A percentile compares a stretch with the other conserved stretches of the same genome.
Evolutionary conservation across 2,329 filamentous ascomycete genomes (phyloP).

Genomic region (Bimuria novae-zelandiae): DNA sequence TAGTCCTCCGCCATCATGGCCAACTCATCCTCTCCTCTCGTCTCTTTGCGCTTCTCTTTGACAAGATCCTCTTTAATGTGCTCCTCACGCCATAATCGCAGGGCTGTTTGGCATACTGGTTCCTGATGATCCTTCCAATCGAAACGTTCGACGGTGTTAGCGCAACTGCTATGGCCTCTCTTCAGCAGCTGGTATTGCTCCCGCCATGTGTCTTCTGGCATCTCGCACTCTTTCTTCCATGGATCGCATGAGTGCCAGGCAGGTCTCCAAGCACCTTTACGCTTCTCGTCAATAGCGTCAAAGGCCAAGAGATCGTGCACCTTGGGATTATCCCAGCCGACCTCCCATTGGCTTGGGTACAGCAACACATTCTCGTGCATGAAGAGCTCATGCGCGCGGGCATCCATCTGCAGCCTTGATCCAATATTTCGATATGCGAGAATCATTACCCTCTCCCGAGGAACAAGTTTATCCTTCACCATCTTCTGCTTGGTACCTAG

Average conservation of each 20-base stretch:
- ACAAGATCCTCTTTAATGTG: not conserved
- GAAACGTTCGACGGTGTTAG: not conserved
- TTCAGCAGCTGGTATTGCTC: not conserved
- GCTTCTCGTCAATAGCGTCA: not conserved
- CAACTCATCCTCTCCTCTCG: not conserved
- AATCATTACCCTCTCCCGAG: not conserved
- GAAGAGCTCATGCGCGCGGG: not conserved
- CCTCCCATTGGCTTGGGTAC: not conserved
- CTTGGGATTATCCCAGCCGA: not conserved
- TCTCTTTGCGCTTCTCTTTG: not conserved
- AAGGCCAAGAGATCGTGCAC: not conserved
- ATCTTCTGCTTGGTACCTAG: no score
- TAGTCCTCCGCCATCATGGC: not conserved
- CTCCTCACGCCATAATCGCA: not conserved
- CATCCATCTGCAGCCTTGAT: not conserved
- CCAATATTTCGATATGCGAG: not conserved
- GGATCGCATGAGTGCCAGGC: not conserved
- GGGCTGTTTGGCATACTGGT: not conserved
- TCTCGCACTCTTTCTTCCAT: not conserved
- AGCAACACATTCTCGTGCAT: not conserved
- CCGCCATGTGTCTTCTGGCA: not conserved
- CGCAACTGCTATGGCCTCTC: not conserved
- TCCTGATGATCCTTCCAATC: not conserved
- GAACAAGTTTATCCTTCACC: no score
- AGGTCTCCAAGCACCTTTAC: not conserved